These are phyloP conservation scores for Botryosphaeria dothidea DNA, from an alignment of 2,329 filamentous ascomycete species.

Conservation along the genomic window DNA sequence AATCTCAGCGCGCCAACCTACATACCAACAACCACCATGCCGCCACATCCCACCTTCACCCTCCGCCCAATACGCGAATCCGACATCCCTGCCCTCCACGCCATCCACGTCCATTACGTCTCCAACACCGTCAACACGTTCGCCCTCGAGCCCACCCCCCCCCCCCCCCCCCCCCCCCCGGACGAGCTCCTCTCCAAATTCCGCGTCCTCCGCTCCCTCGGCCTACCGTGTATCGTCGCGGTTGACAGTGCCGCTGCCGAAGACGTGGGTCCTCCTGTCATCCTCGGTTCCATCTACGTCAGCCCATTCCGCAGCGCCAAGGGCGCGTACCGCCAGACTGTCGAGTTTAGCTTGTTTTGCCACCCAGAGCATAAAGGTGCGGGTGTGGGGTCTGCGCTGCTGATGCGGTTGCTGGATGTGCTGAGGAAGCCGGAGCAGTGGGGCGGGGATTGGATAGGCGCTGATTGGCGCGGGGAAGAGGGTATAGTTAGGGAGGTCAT, in stretches of 20 bases:
- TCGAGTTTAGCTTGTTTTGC: conserved; percentile 43
- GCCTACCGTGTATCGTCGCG: conserved; percentile 42
- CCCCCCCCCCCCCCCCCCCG: conserved; percentile 30
- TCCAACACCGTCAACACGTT: conserved; percentile 40
- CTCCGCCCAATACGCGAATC: conserved; percentile 34
- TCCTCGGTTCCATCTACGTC: conserved; percentile 39
- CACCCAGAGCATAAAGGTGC: conserved; percentile 34
- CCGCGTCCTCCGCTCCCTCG: conserved; percentile 26
- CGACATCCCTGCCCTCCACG: conserved; percentile 37
- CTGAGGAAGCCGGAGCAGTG: conserved; percentile 26
- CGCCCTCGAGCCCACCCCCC: conserved; percentile 31
- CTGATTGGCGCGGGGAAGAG: conserved; percentile 15
- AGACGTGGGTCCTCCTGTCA: conserved; percentile 19
- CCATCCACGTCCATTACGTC: conserved; percentile 41
- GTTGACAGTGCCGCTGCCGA: conserved; percentile 29
- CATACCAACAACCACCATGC: conserved; percentile 23
- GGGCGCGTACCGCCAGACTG: conserved; percentile 41
- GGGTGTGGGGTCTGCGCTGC: conserved; percentile 36
- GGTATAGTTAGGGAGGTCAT: conserved; percentile 35
- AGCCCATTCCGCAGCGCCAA: conserved; percentile 38
- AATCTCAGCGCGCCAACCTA: no score
- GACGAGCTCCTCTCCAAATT: conserved; percentile 32
- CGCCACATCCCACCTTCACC: conserved; percentile 30
- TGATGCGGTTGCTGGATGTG: conserved; percentile 31
- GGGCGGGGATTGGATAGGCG: conserved; percentile 21